phyloP scores from a whole-genome alignment of 202 grass and related monocot genomes.

The Panicum hallii region DNA sequence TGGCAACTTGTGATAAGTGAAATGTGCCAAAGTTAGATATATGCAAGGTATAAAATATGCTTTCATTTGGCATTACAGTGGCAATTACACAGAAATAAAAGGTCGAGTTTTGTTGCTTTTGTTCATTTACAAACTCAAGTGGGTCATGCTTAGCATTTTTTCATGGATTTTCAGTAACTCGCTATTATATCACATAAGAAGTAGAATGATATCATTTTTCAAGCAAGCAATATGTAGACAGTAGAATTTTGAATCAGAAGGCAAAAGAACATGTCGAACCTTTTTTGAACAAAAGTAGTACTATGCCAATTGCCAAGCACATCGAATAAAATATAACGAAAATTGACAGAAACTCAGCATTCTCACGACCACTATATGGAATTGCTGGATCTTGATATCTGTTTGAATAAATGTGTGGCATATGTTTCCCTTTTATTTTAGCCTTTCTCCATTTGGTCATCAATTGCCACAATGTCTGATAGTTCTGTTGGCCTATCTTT shows the following conservation, averaged over 20 bases:
- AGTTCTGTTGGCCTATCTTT: not conserved
- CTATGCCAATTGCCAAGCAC: not conserved
- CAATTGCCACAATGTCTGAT: not conserved
- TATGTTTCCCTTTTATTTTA: not conserved
- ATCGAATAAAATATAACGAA: not conserved
- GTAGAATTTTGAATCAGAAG: not conserved
- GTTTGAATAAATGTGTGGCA: not conserved
- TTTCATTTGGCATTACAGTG: slow-evolving; percentile 4
- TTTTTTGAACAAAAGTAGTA: slow-evolving; percentile 5
- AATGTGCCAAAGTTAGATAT: not conserved
- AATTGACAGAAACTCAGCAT: not conserved
- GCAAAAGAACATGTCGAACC: not conserved
- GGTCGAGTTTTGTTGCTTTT: not conserved
- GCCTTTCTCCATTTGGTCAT: not conserved
- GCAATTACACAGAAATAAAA: not conserved
- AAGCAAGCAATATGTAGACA: not conserved
- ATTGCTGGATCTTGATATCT: not conserved
- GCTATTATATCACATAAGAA: not conserved
- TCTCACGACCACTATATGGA: not conserved
- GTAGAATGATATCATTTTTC: not conserved
- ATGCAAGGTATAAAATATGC: not conserved
- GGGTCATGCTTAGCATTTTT: not conserved
- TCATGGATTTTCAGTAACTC: not conserved
- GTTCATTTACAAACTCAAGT: not conserved
- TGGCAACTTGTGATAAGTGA: slow-evolving; percentile 30